Evolutionary conservation across 1,284 basidiomycete genomes (phyloP), one percentile per base, ranked within the genome.

Genomic region (Cryptococcus sp.): DNA sequence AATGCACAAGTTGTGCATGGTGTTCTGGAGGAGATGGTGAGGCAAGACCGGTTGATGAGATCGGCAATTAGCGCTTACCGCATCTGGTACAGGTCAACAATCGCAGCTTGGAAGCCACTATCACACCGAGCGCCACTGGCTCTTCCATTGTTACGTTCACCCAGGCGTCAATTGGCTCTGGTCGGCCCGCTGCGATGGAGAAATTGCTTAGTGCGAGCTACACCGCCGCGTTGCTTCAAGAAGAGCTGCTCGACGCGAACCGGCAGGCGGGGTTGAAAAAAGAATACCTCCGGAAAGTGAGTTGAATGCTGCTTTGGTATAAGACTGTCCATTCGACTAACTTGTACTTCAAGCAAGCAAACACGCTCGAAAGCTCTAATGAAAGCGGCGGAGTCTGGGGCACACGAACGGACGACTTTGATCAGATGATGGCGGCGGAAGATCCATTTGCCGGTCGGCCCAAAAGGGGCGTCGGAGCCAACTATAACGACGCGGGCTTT

Each of bases 201-300:
- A 17, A 62, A 49, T 50, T 77, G 10, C 38, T 56, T 23, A 41
- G 57, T 20, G 59, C 60, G 19, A 68, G 61, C 19, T 38, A 31
- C 4, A 19, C 62, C 25, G 62, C 72, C 1, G 46, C 44, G 8
- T 51, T 52, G 45, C 54, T 75, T 20, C 62, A 70, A 35, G 41
- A 20, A 4, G 62, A 74, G n/a, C 57, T 77, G n/a, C 47, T 51
- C 15, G 52, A 44, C 10, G 64, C 60, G n/a, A 65, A 63, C 56
- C 59, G 57, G 35, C 40, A 54, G 4, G 50, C 73, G 39, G 68
- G 70, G 4, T 52, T 70, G 41, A 64, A 62, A 49, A 63, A 59
- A 35, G 66, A 65, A 40, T 76, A 69, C 56, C 62, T 77, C 8
- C 59, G 57, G 42, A 74, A 72, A 64, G 75, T 72, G 35, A 56